Conservation (phyloP, 2,329 filamentous ascomycete species). For the Malbranchea zuffiana region DNA sequence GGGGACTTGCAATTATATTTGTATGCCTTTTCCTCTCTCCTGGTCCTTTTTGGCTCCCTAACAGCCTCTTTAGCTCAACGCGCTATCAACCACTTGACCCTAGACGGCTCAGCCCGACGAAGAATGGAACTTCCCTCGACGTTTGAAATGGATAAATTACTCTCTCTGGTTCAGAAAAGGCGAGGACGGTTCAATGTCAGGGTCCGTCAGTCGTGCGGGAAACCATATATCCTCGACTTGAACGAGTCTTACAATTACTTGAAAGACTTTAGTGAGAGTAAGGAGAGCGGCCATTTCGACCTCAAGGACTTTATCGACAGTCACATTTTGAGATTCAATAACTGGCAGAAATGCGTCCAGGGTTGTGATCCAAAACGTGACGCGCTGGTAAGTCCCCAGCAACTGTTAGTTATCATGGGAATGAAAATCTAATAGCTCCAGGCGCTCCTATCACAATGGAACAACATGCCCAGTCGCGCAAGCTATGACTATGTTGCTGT, state of each 20-base stretch:
- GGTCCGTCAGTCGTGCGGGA: slow-evolving; percentile 33
- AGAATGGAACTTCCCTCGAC: slow-evolving; percentile 33
- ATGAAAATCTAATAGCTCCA: slow-evolving; percentile 14
- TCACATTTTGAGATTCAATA: slow-evolving; percentile 35
- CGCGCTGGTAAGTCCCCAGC: slow-evolving; percentile 27
- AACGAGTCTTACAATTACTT: slow-evolving; percentile 34
- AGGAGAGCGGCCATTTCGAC: slow-evolving; percentile 29
- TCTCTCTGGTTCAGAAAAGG: slow-evolving; percentile 29
- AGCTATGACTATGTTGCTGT: slow-evolving; percentile 32
- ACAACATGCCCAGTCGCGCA: slow-evolving; percentile 39
- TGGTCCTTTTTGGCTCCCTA: slow-evolving; percentile 1
- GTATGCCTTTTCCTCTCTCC: slow-evolving; percentile 20
- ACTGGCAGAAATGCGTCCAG: slow-evolving; percentile 33
- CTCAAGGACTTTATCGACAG: slow-evolving; percentile 37
- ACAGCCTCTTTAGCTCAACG: slow-evolving; percentile 27
- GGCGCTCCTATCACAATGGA: slow-evolving; percentile 34
- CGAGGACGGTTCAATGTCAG: slow-evolving; percentile 36
- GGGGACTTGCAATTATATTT: slow-evolving; percentile 38
- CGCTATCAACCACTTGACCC: slow-evolving; percentile 33
- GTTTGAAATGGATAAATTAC: slow-evolving; percentile 30
- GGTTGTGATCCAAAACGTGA: slow-evolving; percentile 33
- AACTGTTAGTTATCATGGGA: not conserved
- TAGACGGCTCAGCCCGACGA: slow-evolving; percentile 26
- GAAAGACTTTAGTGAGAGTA: slow-evolving; percentile 28
- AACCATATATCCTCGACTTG: slow-evolving; percentile 34